Evolutionary conservation across 2,329 filamentous ascomycete genomes (phyloP).

Genomic region (Aureobasidium sp.): DNA sequence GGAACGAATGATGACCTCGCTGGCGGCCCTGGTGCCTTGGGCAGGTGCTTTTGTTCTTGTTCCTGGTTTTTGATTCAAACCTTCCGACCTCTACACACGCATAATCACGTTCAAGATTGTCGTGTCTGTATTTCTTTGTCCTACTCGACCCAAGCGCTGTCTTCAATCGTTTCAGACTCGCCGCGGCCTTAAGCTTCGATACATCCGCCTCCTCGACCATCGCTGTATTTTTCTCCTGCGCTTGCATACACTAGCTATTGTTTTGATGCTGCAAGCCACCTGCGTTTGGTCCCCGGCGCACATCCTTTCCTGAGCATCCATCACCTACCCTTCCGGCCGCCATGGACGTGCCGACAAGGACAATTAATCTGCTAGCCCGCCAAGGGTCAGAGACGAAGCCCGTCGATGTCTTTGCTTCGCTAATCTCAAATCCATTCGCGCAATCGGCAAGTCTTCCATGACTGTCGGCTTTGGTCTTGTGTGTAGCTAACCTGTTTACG

Average conservation of each 20-base stretch:
- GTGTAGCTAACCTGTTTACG: neutral
- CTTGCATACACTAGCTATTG: neutral
- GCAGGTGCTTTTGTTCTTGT: neutral
- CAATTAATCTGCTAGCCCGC: neutral
- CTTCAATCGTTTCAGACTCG: slow-evolving; percentile 11
- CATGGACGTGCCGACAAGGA: slow-evolving; percentile 9
- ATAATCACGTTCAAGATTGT: neutral
- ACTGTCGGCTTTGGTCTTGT: neutral
- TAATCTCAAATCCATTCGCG: slow-evolving; percentile 7
- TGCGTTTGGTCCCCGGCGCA: neutral
- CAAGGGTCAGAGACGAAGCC: neutral
- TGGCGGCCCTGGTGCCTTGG: neutral
- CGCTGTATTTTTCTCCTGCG: neutral
- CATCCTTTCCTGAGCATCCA: neutral
- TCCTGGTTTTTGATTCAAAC: neutral
- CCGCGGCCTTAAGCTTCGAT: slow-evolving; percentile 4
- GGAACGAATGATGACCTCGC: slow-evolving; percentile 4
- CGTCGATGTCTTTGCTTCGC: neutral
- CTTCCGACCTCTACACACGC: neutral
- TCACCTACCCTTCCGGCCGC: neutral
- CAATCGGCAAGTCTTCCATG: slow-evolving; percentile 4
- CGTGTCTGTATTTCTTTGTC: slow-evolving; percentile 7
- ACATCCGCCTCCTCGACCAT: neutral
- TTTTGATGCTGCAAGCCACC: slow-evolving; percentile 12
- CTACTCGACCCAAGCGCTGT: neutral